phyloP scores from a whole-genome alignment of 2,329 filamentous ascomycete species.

The Elsinoe arachidis region DNA sequence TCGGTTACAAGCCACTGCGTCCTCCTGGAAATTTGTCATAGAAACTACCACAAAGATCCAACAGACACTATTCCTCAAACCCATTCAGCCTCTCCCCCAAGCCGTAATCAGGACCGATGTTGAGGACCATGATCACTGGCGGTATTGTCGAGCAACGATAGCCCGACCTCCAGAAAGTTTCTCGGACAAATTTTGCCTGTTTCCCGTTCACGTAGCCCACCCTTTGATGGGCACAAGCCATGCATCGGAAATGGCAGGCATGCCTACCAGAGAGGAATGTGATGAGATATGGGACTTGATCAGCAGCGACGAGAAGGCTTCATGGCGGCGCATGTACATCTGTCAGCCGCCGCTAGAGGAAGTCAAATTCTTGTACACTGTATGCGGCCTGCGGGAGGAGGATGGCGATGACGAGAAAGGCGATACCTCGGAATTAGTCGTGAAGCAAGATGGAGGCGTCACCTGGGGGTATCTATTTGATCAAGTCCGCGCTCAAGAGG shows the following conservation, averaged over 20 bases:
- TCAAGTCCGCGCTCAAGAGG: not conserved
- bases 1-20: not conserved
- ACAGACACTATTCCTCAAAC: not conserved
- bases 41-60: not conserved
- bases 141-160: not conserved
- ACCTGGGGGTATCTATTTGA: not conserved
- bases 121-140: not conserved
- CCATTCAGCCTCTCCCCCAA: not conserved
- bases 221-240: not conserved
- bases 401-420: not conserved
- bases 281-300: not conserved
- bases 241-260: not conserved
- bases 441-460: not conserved
- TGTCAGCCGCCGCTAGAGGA: not conserved
- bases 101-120: not conserved
- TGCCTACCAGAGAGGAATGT: not conserved
- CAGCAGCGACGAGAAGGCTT: not conserved
- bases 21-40: not conserved
- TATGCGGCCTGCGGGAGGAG: not conserved
- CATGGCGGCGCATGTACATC: not conserved
- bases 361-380: not conserved
- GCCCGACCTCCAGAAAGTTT: not conserved
- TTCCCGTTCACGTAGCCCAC: not conserved
- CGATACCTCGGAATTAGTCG: not conserved
- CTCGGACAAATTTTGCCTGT: not conserved